phyloP scores from a whole-genome alignment of 192 early-diverging fungal genomes.

The Linderina pennispora region DNA sequence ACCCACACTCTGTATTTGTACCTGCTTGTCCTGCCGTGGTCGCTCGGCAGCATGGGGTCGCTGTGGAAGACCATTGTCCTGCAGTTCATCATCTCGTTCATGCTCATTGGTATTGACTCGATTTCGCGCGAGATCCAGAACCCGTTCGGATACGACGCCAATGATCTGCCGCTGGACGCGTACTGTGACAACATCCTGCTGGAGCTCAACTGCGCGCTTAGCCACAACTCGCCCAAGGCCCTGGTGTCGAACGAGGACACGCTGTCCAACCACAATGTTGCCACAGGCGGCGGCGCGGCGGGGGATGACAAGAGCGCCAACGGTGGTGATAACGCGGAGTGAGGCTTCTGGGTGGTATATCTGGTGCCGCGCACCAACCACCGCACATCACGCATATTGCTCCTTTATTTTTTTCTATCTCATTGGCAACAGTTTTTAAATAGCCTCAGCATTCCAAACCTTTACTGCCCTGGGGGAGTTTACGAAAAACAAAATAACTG shows the following conservation, averaged over 20 bases:
- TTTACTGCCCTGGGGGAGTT: too few relatives aligned
- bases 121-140: slow-evolving; percentile 93
- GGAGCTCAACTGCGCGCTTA: slow-evolving; percentile 32
- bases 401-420: too few relatives aligned
- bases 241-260: slow-evolving; percentile 14
- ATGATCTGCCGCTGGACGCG: slow-evolving; percentile 60
- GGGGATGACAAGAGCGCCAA: too few relatives aligned
- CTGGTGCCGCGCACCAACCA: too few relatives aligned
- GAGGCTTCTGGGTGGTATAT: too few relatives aligned
- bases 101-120: slow-evolving; percentile 75
- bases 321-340: too few relatives aligned
- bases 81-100: slow-evolving; percentile 62
- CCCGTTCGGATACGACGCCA: slow-evolving; percentile 78
- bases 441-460: too few relatives aligned
- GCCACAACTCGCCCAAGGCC: slow-evolving; percentile 20
- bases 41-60: slow-evolving; percentile 50
- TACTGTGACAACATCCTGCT: slow-evolving; percentile 45
- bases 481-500: too few relatives aligned
- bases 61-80: slow-evolving; percentile 66
- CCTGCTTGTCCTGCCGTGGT: slow-evolving; percentile 75
- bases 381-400: too few relatives aligned
- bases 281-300: too few relatives aligned
- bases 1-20: slow-evolving; percentile 75
- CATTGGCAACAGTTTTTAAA: too few relatives aligned
- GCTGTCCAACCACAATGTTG: neutral